phyloP scores from a whole-genome alignment of 2,329 filamentous ascomycete species.

The Diaporthe sp. region DNA sequence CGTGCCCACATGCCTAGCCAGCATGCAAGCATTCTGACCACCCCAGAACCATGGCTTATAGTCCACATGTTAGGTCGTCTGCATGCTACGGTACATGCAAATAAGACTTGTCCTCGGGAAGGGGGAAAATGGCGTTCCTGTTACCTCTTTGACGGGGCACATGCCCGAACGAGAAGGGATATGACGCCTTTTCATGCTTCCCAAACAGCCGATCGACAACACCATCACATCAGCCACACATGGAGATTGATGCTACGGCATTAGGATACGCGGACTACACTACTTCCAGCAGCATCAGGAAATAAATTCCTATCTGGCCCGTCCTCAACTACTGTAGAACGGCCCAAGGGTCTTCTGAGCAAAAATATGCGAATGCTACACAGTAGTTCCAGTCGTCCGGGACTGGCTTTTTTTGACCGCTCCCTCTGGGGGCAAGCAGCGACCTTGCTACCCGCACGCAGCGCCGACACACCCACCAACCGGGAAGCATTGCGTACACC shows the following conservation, averaged over 20 bases:
- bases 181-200: constrained; percentile 1
- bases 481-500: background rate
- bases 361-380: constrained; percentile 8
- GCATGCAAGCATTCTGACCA: constrained; percentile 3
- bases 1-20: background rate
- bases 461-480: background rate
- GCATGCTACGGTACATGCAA: background rate
- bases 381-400: constrained; percentile 15
- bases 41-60: constrained; percentile 20
- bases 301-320: background rate
- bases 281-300: background rate
- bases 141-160: constrained; percentile 1
- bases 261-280: background rate
- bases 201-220: constrained; percentile 25
- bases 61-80: background rate
- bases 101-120: constrained; percentile 6
- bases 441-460: background rate
- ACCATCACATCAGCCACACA: constrained; percentile 24
- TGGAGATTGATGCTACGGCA: constrained; percentile 10
- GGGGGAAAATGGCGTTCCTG: background rate
- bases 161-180: constrained; percentile 23
- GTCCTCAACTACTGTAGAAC: background rate
- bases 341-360: background rate
- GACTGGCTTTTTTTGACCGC: background rate
- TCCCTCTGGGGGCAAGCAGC: background rate